Evolutionary conservation across 768 basidiomycete species (phyloP), one percentile per base, ranked within the genome.

Genomic region (Mycena alexandri): DNA sequence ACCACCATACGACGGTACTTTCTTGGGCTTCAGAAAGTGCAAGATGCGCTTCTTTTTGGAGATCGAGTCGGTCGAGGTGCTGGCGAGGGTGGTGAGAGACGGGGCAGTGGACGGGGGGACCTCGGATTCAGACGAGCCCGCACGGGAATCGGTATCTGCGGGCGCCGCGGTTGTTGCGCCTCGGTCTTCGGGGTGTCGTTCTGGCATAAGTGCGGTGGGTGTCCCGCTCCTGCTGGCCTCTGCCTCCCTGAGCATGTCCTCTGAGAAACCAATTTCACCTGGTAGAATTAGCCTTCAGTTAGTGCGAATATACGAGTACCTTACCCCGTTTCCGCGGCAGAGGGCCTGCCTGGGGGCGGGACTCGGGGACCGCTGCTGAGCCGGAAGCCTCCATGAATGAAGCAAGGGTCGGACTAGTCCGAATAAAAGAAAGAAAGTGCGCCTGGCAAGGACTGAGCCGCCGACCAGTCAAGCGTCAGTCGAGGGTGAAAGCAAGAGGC

Each of bases 321-420:
- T 57, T 43, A 43, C 90, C 91, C 21, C 84, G 82, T 75, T 91
- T 91, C 48, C 74, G 75, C 58, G 90, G 90, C 73, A 90, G 78
- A 61, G 90, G 89, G 47, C 81, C 89, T 72, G 89, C 89, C 81
- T 90, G 81, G 61, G 78, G 80, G 71, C 81, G 80, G 68, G 71
- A 60, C 73, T 80, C 79, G 62, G 65, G 57, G 64, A 66, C 48
- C n/a, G 65, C n/a, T 47, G 51, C 21, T 19, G 65, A 70, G 33
- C 63, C 60, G 9, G 69, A 65, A 29, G 65, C 63, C 29, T 69
- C 65, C 68, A 69, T 72, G 56, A 47, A 54, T 24, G 52, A 56
- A 65, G 48, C 34, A 64, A 62, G 25, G 53, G 63, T 71, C 69
- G 69, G 66, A 70, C 65, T 68, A 60, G 72, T 58, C 65, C 63